These are phyloP conservation scores for Jamesozyma jinghongensis DNA, from an alignment of 805 yeast species.

Conservation along the genomic window DNA sequence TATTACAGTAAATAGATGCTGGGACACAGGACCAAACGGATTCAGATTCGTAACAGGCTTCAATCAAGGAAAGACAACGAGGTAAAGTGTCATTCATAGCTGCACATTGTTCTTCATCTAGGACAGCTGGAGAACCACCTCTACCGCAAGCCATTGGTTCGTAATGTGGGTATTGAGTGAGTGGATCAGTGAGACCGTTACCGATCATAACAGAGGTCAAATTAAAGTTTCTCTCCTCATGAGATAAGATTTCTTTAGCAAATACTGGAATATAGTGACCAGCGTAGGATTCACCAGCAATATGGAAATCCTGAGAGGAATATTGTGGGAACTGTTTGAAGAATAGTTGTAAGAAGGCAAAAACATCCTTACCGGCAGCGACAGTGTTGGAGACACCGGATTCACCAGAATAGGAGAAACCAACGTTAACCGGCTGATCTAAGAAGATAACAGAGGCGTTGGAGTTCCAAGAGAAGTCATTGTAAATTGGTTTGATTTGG, in stretches of 20 bases:
- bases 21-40: constrained; percentile 84
- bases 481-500: constrained; percentile 40
- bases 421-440: constrained; percentile 95
- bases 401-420: constrained; percentile 61
- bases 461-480: constrained; percentile 78
- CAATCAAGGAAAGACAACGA: constrained; percentile 67
- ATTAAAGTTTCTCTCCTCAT: constrained; percentile 51
- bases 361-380: constrained; percentile 46
- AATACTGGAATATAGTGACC: constrained; percentile 94
- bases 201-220: constrained; percentile 78
- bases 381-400: constrained; percentile 56
- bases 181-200: constrained; percentile 83
- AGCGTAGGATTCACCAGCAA: constrained; percentile 96
- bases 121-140: constrained; percentile 74
- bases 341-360: constrained; percentile 54
- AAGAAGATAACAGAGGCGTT: constrained; percentile 72
- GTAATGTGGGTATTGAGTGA: constrained; percentile 66
- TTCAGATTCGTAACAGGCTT: constrained; percentile 67
- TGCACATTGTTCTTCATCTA: constrained; percentile 72
- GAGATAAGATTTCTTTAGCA: constrained; percentile 69
- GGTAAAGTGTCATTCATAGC: constrained; percentile 59
- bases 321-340: constrained; percentile 72
- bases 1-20: constrained; percentile 83
- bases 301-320: constrained; percentile 54
- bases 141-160: constrained; percentile 94